Evolutionary conservation across 73 alveolate species (phyloP).

Genomic region (Paramecium bursaria): DNA sequence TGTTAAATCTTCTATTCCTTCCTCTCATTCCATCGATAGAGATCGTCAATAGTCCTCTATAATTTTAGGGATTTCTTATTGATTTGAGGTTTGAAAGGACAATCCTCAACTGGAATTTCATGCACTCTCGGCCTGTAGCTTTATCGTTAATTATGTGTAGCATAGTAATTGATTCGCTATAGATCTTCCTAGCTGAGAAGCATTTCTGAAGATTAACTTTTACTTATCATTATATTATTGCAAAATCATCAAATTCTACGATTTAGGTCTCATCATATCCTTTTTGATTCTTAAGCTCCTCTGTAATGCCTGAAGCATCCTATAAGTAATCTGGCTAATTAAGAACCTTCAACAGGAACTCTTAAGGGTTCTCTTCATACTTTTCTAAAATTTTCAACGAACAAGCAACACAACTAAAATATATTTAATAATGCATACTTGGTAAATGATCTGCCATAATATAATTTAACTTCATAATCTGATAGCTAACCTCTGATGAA

Average conservation of each 20-base stretch:
- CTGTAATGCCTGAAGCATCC: conserved; percentile 82
- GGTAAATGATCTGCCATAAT: conserved; percentile 45
- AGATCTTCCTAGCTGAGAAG: conserved; percentile 31
- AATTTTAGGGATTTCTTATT: conserved; percentile 31
- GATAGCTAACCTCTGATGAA: conserved; percentile 9
- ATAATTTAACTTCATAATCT: background rate
- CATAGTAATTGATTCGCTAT: conserved; percentile 31
- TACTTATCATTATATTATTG: background rate
- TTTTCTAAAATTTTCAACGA: conserved; percentile 78
- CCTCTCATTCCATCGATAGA: conserved; percentile 53
- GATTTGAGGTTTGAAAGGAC: conserved; percentile 40
- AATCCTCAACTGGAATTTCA: background rate
- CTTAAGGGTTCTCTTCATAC: conserved; percentile 75
- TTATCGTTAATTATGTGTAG: conserved; percentile 25
- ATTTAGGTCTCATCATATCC: background rate
- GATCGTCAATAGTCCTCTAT: conserved; percentile 58
- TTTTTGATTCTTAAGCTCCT: background rate
- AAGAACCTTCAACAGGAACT: conserved; percentile 81
- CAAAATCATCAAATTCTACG: background rate
- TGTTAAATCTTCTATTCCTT: conserved; percentile 8
- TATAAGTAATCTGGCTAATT: conserved; percentile 88
- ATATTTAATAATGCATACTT: background rate
- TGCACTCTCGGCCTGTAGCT: conserved; percentile 2
- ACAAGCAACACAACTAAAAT: conserved; percentile 87
- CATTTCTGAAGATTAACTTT: conserved; percentile 54